phyloP scores from a whole-genome alignment of 345 rosid genomes.

The Citrus mangshanensis region DNA sequence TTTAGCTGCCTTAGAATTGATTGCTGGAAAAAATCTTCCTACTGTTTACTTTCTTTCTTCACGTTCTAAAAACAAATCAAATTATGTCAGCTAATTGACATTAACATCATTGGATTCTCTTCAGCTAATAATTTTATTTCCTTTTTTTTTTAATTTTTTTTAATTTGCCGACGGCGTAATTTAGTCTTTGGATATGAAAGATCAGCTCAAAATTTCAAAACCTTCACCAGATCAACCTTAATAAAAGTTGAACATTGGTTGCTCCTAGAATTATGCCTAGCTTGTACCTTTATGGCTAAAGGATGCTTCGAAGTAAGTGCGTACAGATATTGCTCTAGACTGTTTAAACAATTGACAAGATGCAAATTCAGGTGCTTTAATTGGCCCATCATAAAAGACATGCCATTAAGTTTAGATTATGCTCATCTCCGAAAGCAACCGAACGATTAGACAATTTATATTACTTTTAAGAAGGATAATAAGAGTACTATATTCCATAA shows the following conservation, averaged over 20 bases:
- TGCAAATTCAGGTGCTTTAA: background rate
- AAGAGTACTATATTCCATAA: background rate
- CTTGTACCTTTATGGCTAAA: background rate
- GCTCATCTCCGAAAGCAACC: background rate
- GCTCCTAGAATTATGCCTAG: background rate
- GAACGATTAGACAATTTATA: background rate
- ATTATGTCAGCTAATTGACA: background rate
- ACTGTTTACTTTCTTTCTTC: no score
- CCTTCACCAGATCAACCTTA: constrained; percentile 1
- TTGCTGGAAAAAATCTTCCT: background rate
- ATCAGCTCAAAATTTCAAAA: background rate
- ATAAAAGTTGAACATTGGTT: background rate
- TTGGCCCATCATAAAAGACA: background rate
- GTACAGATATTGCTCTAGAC: background rate
- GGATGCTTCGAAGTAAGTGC: background rate
- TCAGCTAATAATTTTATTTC: background rate
- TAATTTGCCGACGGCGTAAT: background rate
- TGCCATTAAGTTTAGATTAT: background rate
- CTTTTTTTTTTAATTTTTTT: no score
- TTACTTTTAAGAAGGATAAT: background rate
- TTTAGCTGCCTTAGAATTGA: background rate
- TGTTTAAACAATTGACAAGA: background rate
- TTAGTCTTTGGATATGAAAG: background rate
- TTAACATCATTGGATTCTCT: constrained; percentile 8
- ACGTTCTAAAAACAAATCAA: background rate